Conservation (phyloP, 2,329 filamentous ascomycete genomes). For the Calycina herbarum region DNA sequence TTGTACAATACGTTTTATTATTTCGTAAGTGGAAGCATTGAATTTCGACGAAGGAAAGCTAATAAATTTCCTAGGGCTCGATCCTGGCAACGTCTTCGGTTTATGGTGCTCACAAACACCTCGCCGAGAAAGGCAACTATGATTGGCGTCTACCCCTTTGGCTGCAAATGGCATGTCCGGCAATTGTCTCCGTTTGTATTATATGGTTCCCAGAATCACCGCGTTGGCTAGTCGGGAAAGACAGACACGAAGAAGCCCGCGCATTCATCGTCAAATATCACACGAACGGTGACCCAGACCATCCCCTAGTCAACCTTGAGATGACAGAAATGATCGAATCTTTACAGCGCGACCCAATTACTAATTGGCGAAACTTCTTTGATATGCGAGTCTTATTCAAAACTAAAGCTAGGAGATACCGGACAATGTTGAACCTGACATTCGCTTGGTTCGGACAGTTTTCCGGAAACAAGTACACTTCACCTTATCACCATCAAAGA, state of each 20-base stretch:
- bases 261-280: constrained; percentile 54
- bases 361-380: constrained; percentile 8
- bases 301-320: constrained; percentile 48
- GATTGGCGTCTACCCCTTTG: constrained; percentile 4
- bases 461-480: constrained; percentile 23
- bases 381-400: background rate
- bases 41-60: background rate
- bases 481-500: no score
- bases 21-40: background rate
- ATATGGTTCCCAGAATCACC: constrained; percentile 20
- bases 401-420: background rate
- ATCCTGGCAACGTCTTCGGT: background rate
- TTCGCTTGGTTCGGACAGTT: constrained; percentile 22
- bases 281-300: constrained; percentile 46
- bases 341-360: constrained; percentile 42
- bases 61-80: background rate
- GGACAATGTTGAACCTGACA: constrained; percentile 11
- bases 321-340: constrained; percentile 51
- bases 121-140: background rate
- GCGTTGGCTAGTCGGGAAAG: constrained; percentile 50
- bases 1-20: constrained; percentile 2
- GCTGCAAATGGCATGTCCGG: background rate
- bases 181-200: background rate
- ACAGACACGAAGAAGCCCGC: constrained; percentile 51
- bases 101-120: background rate